These are phyloP conservation scores for Colletotrichum lindemuthianum DNA, from an alignment of 2,329 filamentous ascomycete genomes.

Conservation along the genomic window DNA sequence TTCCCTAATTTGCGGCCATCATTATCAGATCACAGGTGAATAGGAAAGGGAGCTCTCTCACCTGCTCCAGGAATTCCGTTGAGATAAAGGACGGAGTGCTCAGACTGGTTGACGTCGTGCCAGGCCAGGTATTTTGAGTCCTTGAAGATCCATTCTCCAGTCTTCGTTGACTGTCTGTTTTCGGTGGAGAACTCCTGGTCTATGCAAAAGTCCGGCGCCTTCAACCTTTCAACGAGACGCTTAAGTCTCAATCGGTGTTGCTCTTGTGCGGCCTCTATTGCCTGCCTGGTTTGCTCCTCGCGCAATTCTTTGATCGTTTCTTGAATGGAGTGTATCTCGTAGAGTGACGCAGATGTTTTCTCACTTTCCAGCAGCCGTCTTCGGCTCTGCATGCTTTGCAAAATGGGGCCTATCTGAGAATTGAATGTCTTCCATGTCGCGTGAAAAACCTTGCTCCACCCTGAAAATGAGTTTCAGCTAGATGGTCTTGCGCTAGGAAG, in stretches of 20 bases:
- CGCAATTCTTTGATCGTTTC: neutral
- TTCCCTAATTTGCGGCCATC: neutral
- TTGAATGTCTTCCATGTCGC: constrained; percentile 8
- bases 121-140: neutral
- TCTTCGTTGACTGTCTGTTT: neutral
- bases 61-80: neutral
- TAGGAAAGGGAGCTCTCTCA: neutral
- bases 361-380: neutral
- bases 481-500: neutral
- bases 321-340: neutral
- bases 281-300: neutral
- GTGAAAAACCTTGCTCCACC: neutral
- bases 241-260: neutral
- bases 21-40: neutral
- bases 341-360: neutral
- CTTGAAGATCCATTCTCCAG: neutral
- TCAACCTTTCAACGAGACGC: neutral
- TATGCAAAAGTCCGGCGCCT: neutral
- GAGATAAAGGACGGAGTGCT: neutral
- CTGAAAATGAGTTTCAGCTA: neutral
- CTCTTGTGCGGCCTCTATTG: neutral
- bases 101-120: neutral
- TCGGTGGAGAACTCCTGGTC: neutral
- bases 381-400: neutral
- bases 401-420: neutral